These are phyloP conservation scores for Dendrobium huoshanense DNA, from an alignment of 106 monocot species.

Conservation along the genomic window DNA sequence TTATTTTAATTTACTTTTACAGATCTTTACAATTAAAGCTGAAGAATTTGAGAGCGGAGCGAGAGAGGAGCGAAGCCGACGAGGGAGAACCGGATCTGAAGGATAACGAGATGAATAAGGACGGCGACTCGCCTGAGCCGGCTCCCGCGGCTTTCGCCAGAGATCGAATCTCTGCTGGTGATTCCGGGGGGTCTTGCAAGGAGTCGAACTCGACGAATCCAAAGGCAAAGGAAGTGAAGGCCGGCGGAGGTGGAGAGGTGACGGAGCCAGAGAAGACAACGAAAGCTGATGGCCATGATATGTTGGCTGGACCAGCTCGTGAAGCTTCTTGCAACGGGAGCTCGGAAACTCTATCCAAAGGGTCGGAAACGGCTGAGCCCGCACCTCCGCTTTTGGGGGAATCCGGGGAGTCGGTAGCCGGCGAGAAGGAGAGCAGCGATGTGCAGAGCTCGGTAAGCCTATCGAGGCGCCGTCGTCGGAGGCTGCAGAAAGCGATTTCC, in stretches of 20 bases:
- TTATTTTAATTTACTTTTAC: constrained; percentile 16
- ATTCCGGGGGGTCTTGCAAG: constrained; percentile 44
- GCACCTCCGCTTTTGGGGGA: constrained; percentile 7
- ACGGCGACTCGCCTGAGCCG: constrained; percentile 17
- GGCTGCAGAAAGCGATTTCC: constrained; percentile 6
- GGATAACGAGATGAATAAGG: constrained; percentile 6
- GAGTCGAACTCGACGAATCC: constrained; percentile 60
- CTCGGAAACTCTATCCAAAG: constrained; percentile 40
- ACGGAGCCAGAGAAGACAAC: constrained; percentile 10
- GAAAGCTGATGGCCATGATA: background rate
- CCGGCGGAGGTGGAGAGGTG: constrained; percentile 5
- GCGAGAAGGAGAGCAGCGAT: constrained; percentile 55
- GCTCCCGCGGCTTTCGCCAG: background rate
- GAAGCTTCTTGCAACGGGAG: constrained; percentile 64
- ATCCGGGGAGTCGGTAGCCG: constrained; percentile 62
- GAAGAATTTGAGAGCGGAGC: constrained; percentile 43
- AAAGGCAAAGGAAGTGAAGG: constrained; percentile 12
- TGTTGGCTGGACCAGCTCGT: constrained; percentile 5
- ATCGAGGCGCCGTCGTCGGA: constrained; percentile 21
- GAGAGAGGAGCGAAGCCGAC: constrained; percentile 23
- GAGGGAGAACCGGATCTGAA: constrained; percentile 18
- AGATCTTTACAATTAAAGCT: constrained; percentile 72
- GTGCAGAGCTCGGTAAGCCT: constrained; percentile 90
- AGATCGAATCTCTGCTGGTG: constrained; percentile 18
- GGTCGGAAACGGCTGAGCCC: background rate